Percentiles rank a stretch among this genome's conserved stretches.
Conservation (phyloP, 345 rosid species). For the Eucalyptus curtisii region DNA sequence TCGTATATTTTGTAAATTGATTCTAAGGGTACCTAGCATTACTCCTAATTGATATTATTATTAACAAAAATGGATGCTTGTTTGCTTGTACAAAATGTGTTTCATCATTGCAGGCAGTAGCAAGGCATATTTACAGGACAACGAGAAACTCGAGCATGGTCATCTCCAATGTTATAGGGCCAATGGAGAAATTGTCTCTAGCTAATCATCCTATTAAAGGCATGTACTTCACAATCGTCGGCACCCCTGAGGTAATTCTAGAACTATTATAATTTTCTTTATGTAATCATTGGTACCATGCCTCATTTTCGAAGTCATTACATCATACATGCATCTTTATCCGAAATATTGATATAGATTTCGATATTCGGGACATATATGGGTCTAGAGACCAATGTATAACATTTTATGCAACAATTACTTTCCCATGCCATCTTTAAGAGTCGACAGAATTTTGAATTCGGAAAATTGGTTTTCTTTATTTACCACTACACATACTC, state of each 20-base stretch:
- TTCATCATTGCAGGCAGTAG: background rate
- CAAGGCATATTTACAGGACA: slow-evolving; percentile 20
- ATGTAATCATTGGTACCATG: background rate
- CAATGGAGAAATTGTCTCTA: slow-evolving; percentile 27
- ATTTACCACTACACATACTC: background rate
- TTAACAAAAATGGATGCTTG: background rate
- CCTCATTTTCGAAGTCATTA: background rate
- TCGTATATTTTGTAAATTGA: background rate
- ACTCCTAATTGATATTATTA: background rate
- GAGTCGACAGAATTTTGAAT: background rate
- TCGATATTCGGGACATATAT: background rate
- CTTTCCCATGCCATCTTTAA: background rate
- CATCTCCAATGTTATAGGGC: slow-evolving; percentile 37
- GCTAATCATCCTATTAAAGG: slow-evolving; percentile 35
- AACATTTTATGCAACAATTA: background rate
- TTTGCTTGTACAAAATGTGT: background rate
- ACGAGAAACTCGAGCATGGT: slow-evolving; percentile 35
- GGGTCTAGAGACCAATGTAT: background rate
- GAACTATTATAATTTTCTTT: background rate
- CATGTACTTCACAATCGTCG: slow-evolving; percentile 20
- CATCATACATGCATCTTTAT: background rate
- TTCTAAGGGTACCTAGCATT: background rate
- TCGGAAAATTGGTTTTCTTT: background rate
- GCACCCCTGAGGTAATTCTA: slow-evolving; percentile 27
- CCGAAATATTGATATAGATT: background rate